Evolutionary conservation across 177 flowering plant species (phyloP), one percentile per base, ranked within the genome.

Genomic region (Vitis hybrid): DNA sequence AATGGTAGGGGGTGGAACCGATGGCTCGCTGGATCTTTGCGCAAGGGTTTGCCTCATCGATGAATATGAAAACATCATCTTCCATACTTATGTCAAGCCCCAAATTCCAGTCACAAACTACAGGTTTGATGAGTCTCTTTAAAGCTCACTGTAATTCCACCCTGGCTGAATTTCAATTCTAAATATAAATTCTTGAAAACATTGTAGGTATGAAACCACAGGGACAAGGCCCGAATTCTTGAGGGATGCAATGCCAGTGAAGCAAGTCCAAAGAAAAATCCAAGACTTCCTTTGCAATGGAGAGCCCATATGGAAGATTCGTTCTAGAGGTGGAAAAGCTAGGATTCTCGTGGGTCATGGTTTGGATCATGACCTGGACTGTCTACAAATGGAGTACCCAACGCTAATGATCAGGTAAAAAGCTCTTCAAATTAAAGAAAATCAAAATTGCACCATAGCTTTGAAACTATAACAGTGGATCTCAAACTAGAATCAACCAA

Each of bases 271-370:
- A 57, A 83, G 79, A 60, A 88, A 83, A 78, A 89, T 92, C 79
- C 94, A 90, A 75, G 97, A 92, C 58, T 87, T 89, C 71, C 75
- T 95, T 22, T 91, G 90, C 85, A 95, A 95, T 64, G 97, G 97
- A 1, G 95, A 90, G 69, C 85, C 96, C 0, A 68, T 85, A 67
- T 93, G 98, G 98, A 89, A 82, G 81, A 91, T 90, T 50, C 82
- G 92, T 19, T 80, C 90, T 6, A 82, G 73, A 62, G 83, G 89
- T 15, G 91, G 94, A 69, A 91, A 70, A 75, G 95, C 94, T 9
- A 83, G 94, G 88, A 87, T 92, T 82, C 90, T 91, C 20, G 95
- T 92, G 31, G 98, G 98, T 33, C 97, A 95, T 80, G 92, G 95
- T 31, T 75, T 92, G 67, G 97, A 92, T 67, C 94, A 88, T 76